Evolutionary conservation across 1,284 basidiomycete species (phyloP).

Genomic region (Ceratobasidium sp.): DNA sequence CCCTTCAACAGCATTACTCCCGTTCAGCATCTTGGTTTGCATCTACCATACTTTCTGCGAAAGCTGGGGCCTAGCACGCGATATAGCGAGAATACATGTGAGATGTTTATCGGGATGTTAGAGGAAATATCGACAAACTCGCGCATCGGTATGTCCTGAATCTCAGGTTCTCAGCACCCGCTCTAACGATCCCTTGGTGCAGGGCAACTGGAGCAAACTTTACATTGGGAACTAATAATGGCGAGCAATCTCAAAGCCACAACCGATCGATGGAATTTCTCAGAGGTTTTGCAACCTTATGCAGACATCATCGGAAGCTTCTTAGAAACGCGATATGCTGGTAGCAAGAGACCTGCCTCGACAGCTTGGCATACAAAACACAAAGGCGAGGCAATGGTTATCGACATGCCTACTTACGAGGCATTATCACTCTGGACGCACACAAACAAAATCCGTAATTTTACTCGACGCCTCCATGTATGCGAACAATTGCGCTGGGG

Average conservation of each 20-base stretch:
- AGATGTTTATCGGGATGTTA: constrained; percentile 40
- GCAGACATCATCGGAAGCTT: not conserved
- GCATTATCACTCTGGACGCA: not conserved
- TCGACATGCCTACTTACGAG: not conserved
- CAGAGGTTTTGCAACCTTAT: not conserved
- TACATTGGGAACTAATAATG: constrained; percentile 6
- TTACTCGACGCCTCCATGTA: not conserved
- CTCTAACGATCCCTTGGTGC: not conserved
- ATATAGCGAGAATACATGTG: constrained; percentile 20
- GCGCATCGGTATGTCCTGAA: constrained; percentile 25
- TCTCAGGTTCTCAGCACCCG: not conserved
- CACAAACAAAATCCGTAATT: not conserved
- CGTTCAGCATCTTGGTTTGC: constrained; percentile 28
- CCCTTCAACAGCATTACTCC: constrained; percentile 1
- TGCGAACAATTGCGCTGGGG: not conserved
- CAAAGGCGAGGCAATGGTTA: not conserved
- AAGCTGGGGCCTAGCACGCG: constrained; percentile 26
- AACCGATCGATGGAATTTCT: not conserved
- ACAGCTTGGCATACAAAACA: not conserved
- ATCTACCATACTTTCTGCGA: constrained; percentile 15
- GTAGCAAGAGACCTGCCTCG: not conserved
- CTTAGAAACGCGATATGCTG: not conserved
- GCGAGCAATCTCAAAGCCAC: not conserved
- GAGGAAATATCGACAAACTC: constrained; percentile 22
- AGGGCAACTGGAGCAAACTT: constrained; percentile 18